Percentiles rank a stretch among this genome's conserved stretches.
Evolutionary conservation across 139 green algal species (phyloP).

Genomic region (Closterium sp.): DNA sequence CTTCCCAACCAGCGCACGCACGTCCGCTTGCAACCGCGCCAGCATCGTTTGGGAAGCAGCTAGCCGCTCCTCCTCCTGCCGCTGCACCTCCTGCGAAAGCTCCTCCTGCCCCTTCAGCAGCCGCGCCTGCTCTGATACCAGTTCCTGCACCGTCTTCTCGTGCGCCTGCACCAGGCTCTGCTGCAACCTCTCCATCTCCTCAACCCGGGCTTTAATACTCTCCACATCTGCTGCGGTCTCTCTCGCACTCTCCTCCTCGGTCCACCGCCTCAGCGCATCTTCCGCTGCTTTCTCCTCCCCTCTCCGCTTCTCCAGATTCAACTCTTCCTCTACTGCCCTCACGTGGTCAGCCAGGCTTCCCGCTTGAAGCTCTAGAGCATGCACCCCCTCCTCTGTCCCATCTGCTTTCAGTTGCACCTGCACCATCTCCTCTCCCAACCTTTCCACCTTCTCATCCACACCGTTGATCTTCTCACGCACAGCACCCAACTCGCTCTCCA

Average conservation of each 20-base stretch:
- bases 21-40: background rate
- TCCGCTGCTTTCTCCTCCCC: background rate
- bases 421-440: background rate
- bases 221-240: background rate
- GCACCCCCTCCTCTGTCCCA: background rate
- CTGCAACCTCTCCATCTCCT: background rate
- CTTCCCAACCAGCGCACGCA: background rate
- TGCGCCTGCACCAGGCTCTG: background rate
- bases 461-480: background rate
- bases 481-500: background rate
- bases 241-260: background rate
- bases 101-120: background rate
- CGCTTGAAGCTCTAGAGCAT: background rate
- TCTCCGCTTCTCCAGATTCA: background rate
- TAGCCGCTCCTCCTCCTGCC: background rate
- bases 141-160: background rate
- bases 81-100: background rate
- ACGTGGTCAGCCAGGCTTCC: background rate
- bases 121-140: background rate
- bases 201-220: background rate
- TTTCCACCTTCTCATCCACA: background rate
- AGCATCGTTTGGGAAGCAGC: background rate
- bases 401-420: background rate
- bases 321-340: background rate
- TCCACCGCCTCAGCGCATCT: background rate